Evolutionary conservation across 2,329 filamentous ascomycete genomes (phyloP).

Genomic region (Emmonsiellopsis sp.): DNA sequence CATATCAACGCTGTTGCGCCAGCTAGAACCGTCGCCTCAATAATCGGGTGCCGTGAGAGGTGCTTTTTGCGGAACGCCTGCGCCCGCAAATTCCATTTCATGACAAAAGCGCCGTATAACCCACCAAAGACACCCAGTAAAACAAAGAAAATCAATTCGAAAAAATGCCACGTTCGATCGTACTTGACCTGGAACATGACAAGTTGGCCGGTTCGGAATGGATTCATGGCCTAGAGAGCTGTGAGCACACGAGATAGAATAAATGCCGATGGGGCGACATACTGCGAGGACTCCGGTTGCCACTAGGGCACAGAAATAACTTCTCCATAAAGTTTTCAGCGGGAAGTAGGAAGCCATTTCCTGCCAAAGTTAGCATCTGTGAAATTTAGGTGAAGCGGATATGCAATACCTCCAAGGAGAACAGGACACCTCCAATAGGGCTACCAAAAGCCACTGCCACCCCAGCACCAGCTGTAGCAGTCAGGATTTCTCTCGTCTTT

Average conservation of each 20-base stretch:
- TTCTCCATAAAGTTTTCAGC: slow-evolving; percentile 94
- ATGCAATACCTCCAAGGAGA: slow-evolving; percentile 66
- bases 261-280: slow-evolving; percentile 18
- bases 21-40: slow-evolving; percentile 78
- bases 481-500: slow-evolving; percentile 91
- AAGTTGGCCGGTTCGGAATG: slow-evolving; percentile 89
- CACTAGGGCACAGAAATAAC: slow-evolving; percentile 94
- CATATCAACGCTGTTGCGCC: slow-evolving; percentile 82
- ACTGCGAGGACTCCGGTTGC: slow-evolving; percentile 81
- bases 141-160: slow-evolving; percentile 88
- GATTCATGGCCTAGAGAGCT: slow-evolving; percentile 68
- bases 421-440: slow-evolving; percentile 91
- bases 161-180: slow-evolving; percentile 95
- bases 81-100: slow-evolving; percentile 90
- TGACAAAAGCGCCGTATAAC: slow-evolving; percentile 90
- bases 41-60: slow-evolving; percentile 69
- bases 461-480: slow-evolving; percentile 86
- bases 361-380: slow-evolving; percentile 22
- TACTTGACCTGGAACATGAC: slow-evolving; percentile 99
- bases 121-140: slow-evolving; percentile 88
- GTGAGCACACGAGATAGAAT: neutral
- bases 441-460: slow-evolving; percentile 96
- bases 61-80: slow-evolving; percentile 94
- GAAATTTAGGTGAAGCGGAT: neutral
- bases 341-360: slow-evolving; percentile 98